Evolutionary conservation across 106 monocot species (phyloP).

Genomic region (Dioscorea dumetorum): DNA sequence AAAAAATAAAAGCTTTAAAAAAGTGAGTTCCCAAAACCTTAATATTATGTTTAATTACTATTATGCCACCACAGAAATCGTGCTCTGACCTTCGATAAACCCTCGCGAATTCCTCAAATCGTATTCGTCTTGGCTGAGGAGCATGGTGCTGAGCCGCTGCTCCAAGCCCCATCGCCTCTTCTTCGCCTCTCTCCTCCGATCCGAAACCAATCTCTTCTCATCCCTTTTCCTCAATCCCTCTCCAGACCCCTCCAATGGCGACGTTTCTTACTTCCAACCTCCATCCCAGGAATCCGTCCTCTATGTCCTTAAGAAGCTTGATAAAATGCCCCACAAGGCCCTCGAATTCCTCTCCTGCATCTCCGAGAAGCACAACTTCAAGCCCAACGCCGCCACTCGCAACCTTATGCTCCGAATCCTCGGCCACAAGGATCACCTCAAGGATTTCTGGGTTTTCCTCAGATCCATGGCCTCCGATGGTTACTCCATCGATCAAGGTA

Average conservation of each 20-base stretch:
- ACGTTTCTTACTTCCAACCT: slow-evolving; percentile 1
- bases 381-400: slow-evolving; percentile 32
- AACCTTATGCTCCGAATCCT: slow-evolving; percentile 73
- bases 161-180: too few relatives aligned
- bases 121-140: too few relatives aligned
- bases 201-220: background rate
- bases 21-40: too few relatives aligned
- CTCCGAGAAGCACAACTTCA: slow-evolving; percentile 14
- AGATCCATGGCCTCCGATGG: slow-evolving; percentile 42
- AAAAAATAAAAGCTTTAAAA: too few relatives aligned
- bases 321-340: slow-evolving; percentile 44
- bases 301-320: slow-evolving; percentile 70
- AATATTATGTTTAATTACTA: too few relatives aligned
- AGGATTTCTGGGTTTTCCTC: slow-evolving; percentile 66
- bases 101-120: too few relatives aligned
- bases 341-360: slow-evolving; percentile 52
- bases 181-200: background rate
- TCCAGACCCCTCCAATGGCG: background rate
- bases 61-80: too few relatives aligned
- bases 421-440: slow-evolving; percentile 22
- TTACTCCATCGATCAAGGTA: slow-evolving; percentile 35
- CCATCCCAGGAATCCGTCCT: slow-evolving; percentile 55
- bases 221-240: background rate
- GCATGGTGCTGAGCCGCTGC: too few relatives aligned
- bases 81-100: too few relatives aligned